Percentiles rank a stretch among this genome's conserved stretches.
phyloP scores from a whole-genome alignment of 768 basidiomycete species.

The Mrakia blollopis region DNA sequence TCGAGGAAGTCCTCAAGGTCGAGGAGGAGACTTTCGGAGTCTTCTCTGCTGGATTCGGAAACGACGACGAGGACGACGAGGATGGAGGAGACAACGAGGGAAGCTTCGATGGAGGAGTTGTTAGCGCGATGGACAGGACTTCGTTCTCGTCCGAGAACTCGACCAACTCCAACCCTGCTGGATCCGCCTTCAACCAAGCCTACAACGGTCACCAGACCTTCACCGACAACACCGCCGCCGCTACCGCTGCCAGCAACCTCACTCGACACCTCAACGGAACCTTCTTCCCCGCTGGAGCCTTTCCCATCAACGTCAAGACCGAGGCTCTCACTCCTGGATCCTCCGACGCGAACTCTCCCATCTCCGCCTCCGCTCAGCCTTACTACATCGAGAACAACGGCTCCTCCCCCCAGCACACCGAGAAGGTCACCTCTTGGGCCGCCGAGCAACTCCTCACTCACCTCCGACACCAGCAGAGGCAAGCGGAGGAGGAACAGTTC shows the following conservation, averaged over 20 bases:
- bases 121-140: constrained; percentile 1
- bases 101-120: not conserved
- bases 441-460: constrained; percentile 27
- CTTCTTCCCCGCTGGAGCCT: constrained; percentile 18
- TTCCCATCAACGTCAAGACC: constrained; percentile 15
- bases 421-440: constrained; percentile 30
- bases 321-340: constrained; percentile 11
- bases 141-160: constrained; percentile 5
- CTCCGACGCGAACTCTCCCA: constrained; percentile 16
- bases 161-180: not conserved
- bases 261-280: not conserved
- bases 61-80: constrained; percentile 33
- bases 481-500: constrained; percentile 29
- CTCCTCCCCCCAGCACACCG: constrained; percentile 1
- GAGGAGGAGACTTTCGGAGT: constrained; percentile 34
- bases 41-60: constrained; percentile 30
- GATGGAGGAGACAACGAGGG: constrained; percentile 35
- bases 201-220: not conserved
- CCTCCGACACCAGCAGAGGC: constrained; percentile 32
- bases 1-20: constrained; percentile 45
- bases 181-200: not conserved
- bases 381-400: not conserved
- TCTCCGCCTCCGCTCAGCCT: not conserved
- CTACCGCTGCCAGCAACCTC: not conserved
- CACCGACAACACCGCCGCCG: constrained; percentile 3